Base-by-base conservation (phyloP, 495 filamentous ascomycete genomes). In the Penicillium waksmanii region DNA sequence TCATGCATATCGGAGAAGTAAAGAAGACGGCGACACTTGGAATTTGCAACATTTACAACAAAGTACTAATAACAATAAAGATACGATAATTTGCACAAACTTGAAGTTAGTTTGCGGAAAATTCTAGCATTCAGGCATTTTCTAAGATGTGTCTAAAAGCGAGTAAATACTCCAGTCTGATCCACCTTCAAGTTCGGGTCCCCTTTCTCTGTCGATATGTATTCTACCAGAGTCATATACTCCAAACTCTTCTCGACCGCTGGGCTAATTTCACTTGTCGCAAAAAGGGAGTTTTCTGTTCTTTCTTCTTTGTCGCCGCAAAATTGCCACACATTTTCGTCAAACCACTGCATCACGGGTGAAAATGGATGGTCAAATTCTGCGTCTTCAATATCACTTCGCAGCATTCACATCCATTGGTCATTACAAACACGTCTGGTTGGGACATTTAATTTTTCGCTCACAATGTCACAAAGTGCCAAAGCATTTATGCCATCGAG, bases 271-370 rank as follows among this genome's bases (percentile, higher is more conserved):
- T 38, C 36, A n/a, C 10, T 12, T n/a, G 11, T n/a, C 11, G 2
- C 12, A 13, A 38, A n/a, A n/a, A 38, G 12, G 1, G 36, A 6
- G 27, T 31, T 31, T 12, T 38, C 36, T 9, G 15, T 38, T 4
- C 9, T 13, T 38, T 38, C 36, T 4, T 38, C 15, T 38, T 38
- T 5, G 36, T 6, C 36, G 0, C 5, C 36, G 1, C 11, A 38
- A 19, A 61, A 61, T 23, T 65, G 51, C 58, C 52, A 33, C 5
- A 11, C 17, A n/a, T 58, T 55, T 6, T 36, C 54, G 33, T 58
- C 51, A 23, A 65, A 65, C 62, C 62, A 65, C 8, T 51, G 21
- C 44, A 61, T 6, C 34, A 65, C 34, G 9, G 58, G 58, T 9
- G 55, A 47, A 18, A 61, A 61, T 5, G 51, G 58, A 36, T 61